Base-by-base conservation (phyloP, 2,329 filamentous ascomycete species). In the Colletotrichum chrysophilum region DNA sequence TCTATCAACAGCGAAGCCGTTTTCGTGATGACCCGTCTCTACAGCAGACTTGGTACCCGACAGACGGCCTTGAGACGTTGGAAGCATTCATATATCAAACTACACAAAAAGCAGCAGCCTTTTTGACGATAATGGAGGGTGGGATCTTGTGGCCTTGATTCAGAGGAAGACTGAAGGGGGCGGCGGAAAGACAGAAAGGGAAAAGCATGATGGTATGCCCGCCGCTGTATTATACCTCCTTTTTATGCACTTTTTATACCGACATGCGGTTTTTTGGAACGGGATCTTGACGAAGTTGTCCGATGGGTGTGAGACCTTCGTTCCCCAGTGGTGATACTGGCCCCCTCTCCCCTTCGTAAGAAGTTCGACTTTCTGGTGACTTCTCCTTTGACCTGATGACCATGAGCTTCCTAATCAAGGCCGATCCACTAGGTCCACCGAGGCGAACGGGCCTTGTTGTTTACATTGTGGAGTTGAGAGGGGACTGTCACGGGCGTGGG, bases 181-280 rank as follows among this genome's bases (percentile, higher is more conserved):
- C n/a, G 34, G 34, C 34, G 21, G 32, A 38, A 30, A 38, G 26
- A 52, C 60, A 61, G 2, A 61, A 32, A 56, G 68, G 52, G 36
- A 71, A 43, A 48, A 68, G 70, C 56, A 76, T 62, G 65, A 73
- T 48, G n/a, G 64, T 70, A 69, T 65, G 70, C 58, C 70, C 74
- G 64, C 74, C 70, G 70, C 74, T 76, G 74, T 76, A 76, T 74
- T 73, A 76, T 76, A 76, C 74, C 74, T 75, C 68, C 38, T 75
- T 68, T 60, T 56, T 62, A 64, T 43, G n/a, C 28, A 60, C 13
- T 52, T 38, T 67, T 67, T 26, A 73, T 58, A 55, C n/a, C 34
- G 73, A 24, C 28, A 61, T 34, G 58, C 58, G 30, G 28, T 21
- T 61, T 61, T 18, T 58, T 28, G 58, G 32, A 36, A 30, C 28